Evolutionary conservation across 2,329 filamentous ascomycete species (phyloP), one percentile per base, ranked within the genome.

Genomic region (Dactylella cylindrospora): DNA sequence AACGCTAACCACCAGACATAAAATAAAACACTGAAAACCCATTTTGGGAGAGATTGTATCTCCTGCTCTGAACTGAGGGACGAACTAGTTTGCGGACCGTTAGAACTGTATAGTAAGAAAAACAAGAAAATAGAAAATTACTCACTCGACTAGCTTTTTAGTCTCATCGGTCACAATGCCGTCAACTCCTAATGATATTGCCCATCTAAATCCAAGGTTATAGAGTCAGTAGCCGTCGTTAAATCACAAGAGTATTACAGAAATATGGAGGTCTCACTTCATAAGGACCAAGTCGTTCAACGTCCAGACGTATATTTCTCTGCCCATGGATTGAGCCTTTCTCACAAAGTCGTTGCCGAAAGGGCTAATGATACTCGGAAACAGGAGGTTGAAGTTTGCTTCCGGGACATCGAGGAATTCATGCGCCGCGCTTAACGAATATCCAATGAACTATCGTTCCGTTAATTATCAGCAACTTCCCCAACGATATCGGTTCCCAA

Each of bases 141-240:
- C 47, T 44, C 41, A 61, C 55, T 35, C 26, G 13, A 61, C 25
- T 3, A 61, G 23, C 39, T 79, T 73, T 70, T 79, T 79, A 1
- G 88, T 87, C 67, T 95, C 84, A 70, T 96, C 90, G 0, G 90
- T 95, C 47, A 95, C 84, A 3, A 95, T 85, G 0, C 88, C 90
- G 67, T 95, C 87, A 1, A 95, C 75, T 2, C 73, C 71, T 6
- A 59, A 4, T n/a, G 60, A 65, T 23, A 53, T 49, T 12, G 60
- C 60, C 60, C 51, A 57, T 22, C 50, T 57, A 10, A 4, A 31
- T 10, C n/a, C 59, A 20, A 68, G 68, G 33, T 80, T 74, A 22
- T 77, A 73, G 26, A 95, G 81, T n/a, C 26, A n/a, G 23, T 25
- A 40, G 36, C 8, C 12, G 8, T 19, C 5, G 33, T n/a, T 38